Conservation (phyloP, 2,329 filamentous ascomycete species). For the Paecilomyces sp. region DNA sequence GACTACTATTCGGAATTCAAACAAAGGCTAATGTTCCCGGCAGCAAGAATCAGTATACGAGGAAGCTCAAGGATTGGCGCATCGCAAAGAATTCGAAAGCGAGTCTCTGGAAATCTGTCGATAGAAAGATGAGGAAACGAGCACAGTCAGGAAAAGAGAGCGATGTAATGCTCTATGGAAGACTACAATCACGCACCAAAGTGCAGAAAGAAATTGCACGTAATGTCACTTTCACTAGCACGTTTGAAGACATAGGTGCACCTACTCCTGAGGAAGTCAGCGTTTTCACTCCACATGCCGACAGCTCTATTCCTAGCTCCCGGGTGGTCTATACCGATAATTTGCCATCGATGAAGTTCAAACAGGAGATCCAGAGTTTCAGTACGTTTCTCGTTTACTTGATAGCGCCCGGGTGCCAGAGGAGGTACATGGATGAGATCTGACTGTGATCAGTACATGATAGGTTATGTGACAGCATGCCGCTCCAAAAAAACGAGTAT, state of each 20-base stretch:
- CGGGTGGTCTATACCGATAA: neutral
- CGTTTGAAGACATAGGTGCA: neutral
- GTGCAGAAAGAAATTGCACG: slow-evolving; percentile 1
- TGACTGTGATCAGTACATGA: neutral
- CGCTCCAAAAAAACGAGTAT: neutral
- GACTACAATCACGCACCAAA: neutral
- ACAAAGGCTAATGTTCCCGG: neutral
- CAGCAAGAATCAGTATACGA: slow-evolving; percentile 5
- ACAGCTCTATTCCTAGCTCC: neutral
- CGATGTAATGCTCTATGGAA: neutral
- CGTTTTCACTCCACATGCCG: neutral
- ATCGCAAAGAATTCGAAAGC: slow-evolving; percentile 1
- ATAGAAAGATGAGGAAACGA: neutral
- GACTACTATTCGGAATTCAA: neutral
- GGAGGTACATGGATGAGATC: neutral
- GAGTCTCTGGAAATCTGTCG: neutral
- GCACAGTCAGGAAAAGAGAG: neutral
- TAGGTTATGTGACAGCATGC: neutral
- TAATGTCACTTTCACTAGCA: slow-evolving; percentile 1
- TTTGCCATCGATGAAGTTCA: neutral
- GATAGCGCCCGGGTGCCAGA: neutral
- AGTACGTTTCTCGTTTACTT: neutral
- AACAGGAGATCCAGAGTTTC: neutral
- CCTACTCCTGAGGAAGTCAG: neutral
- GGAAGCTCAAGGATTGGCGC: slow-evolving; percentile 3